phyloP scores from a whole-genome alignment of 768 basidiomycete genomes.

The Trametes villosa region DNA sequence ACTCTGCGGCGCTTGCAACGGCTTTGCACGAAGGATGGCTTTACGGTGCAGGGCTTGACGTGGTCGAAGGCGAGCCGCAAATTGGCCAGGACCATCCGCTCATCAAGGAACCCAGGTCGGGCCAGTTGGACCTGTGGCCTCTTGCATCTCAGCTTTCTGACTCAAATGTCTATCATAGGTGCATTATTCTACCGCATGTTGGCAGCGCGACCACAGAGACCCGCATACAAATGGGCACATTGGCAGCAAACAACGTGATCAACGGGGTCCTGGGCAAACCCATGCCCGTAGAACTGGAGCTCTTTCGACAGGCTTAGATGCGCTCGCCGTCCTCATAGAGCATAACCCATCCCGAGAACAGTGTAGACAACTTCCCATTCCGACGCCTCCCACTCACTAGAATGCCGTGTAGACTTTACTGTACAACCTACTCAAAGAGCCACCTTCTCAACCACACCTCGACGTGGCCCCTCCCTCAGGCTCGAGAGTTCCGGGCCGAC shows the following conservation, averaged over 20 bases:
- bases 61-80: slow-evolving; percentile 90
- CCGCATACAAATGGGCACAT: slow-evolving; percentile 76
- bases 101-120: slow-evolving; percentile 73
- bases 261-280: slow-evolving; percentile 53
- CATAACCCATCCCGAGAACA: too few relatives aligned
- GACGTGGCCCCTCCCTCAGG: too few relatives aligned
- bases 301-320: too few relatives aligned
- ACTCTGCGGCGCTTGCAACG: slow-evolving; percentile 84
- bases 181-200: slow-evolving; percentile 86
- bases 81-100: slow-evolving; percentile 76
- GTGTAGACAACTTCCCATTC: too few relatives aligned
- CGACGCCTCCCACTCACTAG: too few relatives aligned
- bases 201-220: slow-evolving; percentile 90
- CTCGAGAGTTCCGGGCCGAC: too few relatives aligned
- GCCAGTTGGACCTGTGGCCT: background rate
- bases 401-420: too few relatives aligned
- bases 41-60: slow-evolving; percentile 92
- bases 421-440: too few relatives aligned
- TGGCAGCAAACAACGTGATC: slow-evolving; percentile 72
- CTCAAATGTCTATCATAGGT: too few relatives aligned
- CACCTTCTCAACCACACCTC: too few relatives aligned
- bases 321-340: too few relatives aligned
- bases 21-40: slow-evolving; percentile 81
- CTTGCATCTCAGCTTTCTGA: background rate
- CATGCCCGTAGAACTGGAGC: slow-evolving; percentile 61